A percentile compares a stretch with the other conserved stretches of the same genome.
Evolutionary conservation across 768 basidiomycete species (phyloP).

Genomic region (Termitomyces sp.): DNA sequence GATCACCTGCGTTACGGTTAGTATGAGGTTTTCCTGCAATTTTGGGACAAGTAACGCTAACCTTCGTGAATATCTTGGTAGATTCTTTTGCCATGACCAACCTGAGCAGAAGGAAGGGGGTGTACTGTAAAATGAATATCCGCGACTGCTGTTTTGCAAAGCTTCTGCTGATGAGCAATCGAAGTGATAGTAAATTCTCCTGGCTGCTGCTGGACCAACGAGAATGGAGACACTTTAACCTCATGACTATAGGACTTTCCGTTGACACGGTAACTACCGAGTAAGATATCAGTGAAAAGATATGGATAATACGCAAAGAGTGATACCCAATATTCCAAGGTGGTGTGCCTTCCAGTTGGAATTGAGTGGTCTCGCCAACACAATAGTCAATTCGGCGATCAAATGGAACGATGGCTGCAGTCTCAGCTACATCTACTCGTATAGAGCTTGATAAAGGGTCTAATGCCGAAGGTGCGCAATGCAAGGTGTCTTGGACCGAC

Average conservation of each 20-base stretch:
- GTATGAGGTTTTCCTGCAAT: not conserved
- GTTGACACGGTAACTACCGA: slow-evolving; percentile 70
- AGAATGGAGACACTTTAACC: slow-evolving; percentile 77
- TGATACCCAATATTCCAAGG: slow-evolving; percentile 86
- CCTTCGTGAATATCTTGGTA: slow-evolving; percentile 91
- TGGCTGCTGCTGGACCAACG: slow-evolving; percentile 72
- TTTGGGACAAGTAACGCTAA: slow-evolving; percentile 18
- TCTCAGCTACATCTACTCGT: slow-evolving; percentile 94
- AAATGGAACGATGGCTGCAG: slow-evolving; percentile 85
- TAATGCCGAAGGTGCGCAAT: slow-evolving; percentile 69
- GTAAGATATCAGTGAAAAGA: slow-evolving; percentile 5
- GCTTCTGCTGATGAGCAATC: slow-evolving; percentile 89
- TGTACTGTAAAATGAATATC: slow-evolving; percentile 75
- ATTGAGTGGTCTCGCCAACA: slow-evolving; percentile 84
- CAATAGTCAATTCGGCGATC: slow-evolving; percentile 78
- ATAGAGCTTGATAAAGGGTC: slow-evolving; percentile 57
- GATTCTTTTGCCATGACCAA: slow-evolving; percentile 77
- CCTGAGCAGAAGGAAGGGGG: slow-evolving; percentile 80
- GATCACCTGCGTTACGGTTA: slow-evolving; percentile 51
- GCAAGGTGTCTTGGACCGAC: slow-evolving; percentile 72
- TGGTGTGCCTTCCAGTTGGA: slow-evolving; percentile 89
- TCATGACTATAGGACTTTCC: slow-evolving; percentile 69
- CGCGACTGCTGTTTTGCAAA: slow-evolving; percentile 78
- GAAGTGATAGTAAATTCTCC: slow-evolving; percentile 85
- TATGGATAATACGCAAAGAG: slow-evolving; percentile 1